Percentiles rank a stretch among this genome's conserved stretches.
phyloP scores from a whole-genome alignment of 1,284 basidiomycete genomes.

The Irpex sp. region DNA sequence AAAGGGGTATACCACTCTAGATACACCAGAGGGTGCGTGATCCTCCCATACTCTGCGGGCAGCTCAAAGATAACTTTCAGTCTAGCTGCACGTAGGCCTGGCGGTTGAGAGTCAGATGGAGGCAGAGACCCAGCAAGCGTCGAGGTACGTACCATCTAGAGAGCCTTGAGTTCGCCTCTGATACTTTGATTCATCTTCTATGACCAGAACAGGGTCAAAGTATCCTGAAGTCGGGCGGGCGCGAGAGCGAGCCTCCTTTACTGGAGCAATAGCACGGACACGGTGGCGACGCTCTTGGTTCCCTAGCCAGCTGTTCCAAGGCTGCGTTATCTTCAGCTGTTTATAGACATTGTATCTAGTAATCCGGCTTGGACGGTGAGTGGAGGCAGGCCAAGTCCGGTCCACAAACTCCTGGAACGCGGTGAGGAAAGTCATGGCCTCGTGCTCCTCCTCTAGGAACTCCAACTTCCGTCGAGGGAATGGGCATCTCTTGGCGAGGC shows the following conservation, averaged over 20 bases:
- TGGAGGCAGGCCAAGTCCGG: background rate
- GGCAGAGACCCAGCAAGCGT: background rate
- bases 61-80: slow-evolving; percentile 11
- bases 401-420: slow-evolving; percentile 3
- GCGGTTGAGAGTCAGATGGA: background rate
- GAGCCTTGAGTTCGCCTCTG: background rate
- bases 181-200: slow-evolving; percentile 6
- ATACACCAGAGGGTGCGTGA: slow-evolving; percentile 5
- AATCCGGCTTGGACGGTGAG: background rate
- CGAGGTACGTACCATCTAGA: slow-evolving; percentile 1
- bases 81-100: slow-evolving; percentile 7
- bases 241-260: background rate
- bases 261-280: slow-evolving; percentile 3
- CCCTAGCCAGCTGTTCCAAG: slow-evolving; percentile 5
- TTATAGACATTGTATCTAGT: slow-evolving; percentile 7
- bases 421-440: background rate
- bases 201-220: slow-evolving; percentile 6
- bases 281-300: background rate
- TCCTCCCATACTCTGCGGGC: slow-evolving; percentile 5
- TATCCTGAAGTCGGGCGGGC: background rate
- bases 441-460: background rate
- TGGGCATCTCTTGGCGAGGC: slow-evolving; percentile 3
- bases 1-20: slow-evolving; percentile 11
- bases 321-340: slow-evolving; percentile 7
- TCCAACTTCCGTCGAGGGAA: background rate